A percentile compares a stretch with the other conserved stretches of the same genome.
Evolutionary conservation across 768 basidiomycete genomes (phyloP).

Genomic region (Amanita muscaria): DNA sequence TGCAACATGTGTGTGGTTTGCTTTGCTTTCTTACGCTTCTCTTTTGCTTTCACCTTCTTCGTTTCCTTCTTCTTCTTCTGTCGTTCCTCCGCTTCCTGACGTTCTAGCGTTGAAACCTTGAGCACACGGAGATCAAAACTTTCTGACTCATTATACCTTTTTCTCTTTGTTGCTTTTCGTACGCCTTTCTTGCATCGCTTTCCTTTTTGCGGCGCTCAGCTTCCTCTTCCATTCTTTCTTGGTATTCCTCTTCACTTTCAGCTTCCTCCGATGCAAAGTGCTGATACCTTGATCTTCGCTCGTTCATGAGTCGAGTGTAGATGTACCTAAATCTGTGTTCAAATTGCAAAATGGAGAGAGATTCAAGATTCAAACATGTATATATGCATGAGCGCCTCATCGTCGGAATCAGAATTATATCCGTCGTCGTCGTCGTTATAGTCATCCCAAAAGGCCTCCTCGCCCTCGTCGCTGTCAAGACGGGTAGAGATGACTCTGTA

Average conservation of each 20-base stretch:
- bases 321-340: constrained; percentile 1
- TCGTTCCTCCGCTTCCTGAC: constrained; percentile 45
- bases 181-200: constrained; percentile 38
- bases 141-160: constrained; percentile 17
- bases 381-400: constrained; percentile 23
- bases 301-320: constrained; percentile 3
- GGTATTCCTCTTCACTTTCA: constrained; percentile 46
- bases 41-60: constrained; percentile 49
- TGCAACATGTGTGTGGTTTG: constrained; percentile 37
- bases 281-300: neutral
- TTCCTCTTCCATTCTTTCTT: constrained; percentile 44
- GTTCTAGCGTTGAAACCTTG: constrained; percentile 30
- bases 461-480: constrained; percentile 29
- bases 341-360: neutral
- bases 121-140: neutral
- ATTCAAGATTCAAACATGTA: neutral
- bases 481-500: constrained; percentile 54
- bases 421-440: constrained; percentile 29
- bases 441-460: constrained; percentile 25
- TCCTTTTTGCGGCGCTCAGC: constrained; percentile 44
- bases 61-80: constrained; percentile 43
- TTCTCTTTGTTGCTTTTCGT: constrained; percentile 39
- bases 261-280: constrained; percentile 11
- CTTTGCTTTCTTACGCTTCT: constrained; percentile 40
- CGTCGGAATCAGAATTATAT: constrained; percentile 27